phyloP scores from a whole-genome alignment of 257 asterid genomes.

The Sherardia arvensis region DNA sequence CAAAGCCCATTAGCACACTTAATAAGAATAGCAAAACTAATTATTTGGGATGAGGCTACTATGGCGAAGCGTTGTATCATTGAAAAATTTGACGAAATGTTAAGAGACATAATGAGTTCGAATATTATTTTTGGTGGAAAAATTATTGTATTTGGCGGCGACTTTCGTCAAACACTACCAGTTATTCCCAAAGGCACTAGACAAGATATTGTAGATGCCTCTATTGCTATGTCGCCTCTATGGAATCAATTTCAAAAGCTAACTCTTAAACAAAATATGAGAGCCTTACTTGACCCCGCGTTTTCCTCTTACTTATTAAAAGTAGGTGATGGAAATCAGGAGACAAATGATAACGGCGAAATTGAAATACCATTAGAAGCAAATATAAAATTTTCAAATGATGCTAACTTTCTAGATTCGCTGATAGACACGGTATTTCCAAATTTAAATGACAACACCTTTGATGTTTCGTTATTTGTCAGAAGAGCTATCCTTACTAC shows the following conservation, averaged over 20 bases:
- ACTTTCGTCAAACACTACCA: neutral
- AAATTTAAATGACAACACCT: neutral
- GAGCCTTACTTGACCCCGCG: too few relatives aligned
- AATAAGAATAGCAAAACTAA: too few relatives aligned
- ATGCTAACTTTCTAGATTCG: neutral
- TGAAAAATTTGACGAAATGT: neutral
- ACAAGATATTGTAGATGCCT: neutral
- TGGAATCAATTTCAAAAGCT: neutral
- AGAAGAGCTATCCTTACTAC: neutral
- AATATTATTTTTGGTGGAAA: neutral
- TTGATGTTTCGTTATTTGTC: neutral
- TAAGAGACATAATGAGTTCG: neutral
- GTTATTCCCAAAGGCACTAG: neutral
- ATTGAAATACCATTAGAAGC: neutral
- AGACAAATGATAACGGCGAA: neutral
- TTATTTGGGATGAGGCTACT: too few relatives aligned
- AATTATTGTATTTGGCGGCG: too few relatives aligned
- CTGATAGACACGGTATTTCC: neutral
- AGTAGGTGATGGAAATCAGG: neutral
- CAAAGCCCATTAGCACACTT: too few relatives aligned
- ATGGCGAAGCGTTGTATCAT: too few relatives aligned
- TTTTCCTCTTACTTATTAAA: neutral
- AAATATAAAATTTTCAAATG: neutral
- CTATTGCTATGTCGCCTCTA: neutral
- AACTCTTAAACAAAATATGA: neutral